phyloP scores from a whole-genome alignment of 495 filamentous ascomycete species.

The Parmelia sp. region DNA sequence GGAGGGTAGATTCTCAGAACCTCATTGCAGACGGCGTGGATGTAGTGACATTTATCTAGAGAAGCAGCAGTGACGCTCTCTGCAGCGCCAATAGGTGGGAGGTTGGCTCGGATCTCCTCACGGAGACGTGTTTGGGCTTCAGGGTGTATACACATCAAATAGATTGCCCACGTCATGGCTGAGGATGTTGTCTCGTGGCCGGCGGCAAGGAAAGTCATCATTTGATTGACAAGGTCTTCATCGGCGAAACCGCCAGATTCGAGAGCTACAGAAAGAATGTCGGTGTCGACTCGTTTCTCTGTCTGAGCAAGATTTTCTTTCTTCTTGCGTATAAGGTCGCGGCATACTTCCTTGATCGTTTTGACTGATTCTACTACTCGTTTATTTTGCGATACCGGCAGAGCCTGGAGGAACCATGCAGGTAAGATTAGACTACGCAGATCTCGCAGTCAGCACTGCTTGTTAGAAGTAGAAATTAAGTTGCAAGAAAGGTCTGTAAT shows the following conservation, averaged over 20 bases:
- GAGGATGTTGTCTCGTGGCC: constrained; percentile 76
- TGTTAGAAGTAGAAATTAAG: too few species aligned
- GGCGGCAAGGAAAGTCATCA: constrained; percentile 92
- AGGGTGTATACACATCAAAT: constrained; percentile 52
- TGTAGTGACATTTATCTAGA: constrained; percentile 52
- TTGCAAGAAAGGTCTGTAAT: too few species aligned
- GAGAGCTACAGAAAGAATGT: constrained; percentile 80
- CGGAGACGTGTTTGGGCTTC: constrained; percentile 52
- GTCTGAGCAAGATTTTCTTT: constrained; percentile 53
- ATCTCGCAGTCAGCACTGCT: too few species aligned
- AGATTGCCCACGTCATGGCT: constrained; percentile 55
- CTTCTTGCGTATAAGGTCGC: constrained; percentile 62
- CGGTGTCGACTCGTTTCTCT: constrained; percentile 45
- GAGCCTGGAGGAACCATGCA: constrained; percentile 29
- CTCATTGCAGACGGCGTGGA: constrained; percentile 58
- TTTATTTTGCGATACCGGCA: constrained; percentile 64
- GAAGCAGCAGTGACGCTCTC: constrained; percentile 43
- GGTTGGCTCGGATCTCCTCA: constrained; percentile 52
- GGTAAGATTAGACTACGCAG: constrained; percentile 41
- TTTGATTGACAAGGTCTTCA: constrained; percentile 77
- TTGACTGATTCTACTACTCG: constrained; percentile 48
- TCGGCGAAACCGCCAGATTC: constrained; percentile 70
- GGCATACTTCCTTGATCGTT: constrained; percentile 56
- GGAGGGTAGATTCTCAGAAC: constrained; percentile 52
- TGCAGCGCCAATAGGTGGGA: constrained; percentile 51